Conservation (phyloP, 140 eudicot species). For the Cichorium intybus region DNA sequence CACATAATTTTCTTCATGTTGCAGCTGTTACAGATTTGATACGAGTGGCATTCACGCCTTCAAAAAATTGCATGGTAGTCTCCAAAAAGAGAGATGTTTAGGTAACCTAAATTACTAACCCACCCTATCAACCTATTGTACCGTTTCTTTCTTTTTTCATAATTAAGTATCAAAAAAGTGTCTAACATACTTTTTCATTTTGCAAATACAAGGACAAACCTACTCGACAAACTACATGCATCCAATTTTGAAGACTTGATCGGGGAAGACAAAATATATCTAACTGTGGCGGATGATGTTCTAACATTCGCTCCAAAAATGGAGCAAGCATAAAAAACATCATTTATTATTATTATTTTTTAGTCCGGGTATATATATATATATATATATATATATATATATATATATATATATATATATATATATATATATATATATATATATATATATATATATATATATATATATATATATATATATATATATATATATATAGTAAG, state of each 20-base stretch:
- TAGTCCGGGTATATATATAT: no score
- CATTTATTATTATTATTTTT: background rate
- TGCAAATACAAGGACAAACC: constrained; percentile 44
- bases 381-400: no score
- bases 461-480: no score
- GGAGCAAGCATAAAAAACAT: constrained; percentile 62
- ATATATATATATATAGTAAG: no score
- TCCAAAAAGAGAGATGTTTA: constrained; percentile 54
- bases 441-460: no score
- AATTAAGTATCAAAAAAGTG: no score
- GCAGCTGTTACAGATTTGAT: constrained; percentile 89
- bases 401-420: no score
- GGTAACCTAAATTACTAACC: background rate
- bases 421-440: no score
- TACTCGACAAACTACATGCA: constrained; percentile 74
- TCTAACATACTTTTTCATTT: no score
- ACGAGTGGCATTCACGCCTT: constrained; percentile 81
- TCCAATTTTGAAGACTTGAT: constrained; percentile 43
- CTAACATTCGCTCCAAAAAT: constrained; percentile 55
- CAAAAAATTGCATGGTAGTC: constrained; percentile 52
- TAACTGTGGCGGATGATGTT: constrained; percentile 78
- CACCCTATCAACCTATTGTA: no score
- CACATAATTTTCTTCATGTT: background rate
- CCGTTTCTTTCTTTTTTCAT: no score
- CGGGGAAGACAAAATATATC: constrained; percentile 74